Conservation (phyloP, 2,329 filamentous ascomycete genomes). For the Ceratocystis lukuohia region DNA sequence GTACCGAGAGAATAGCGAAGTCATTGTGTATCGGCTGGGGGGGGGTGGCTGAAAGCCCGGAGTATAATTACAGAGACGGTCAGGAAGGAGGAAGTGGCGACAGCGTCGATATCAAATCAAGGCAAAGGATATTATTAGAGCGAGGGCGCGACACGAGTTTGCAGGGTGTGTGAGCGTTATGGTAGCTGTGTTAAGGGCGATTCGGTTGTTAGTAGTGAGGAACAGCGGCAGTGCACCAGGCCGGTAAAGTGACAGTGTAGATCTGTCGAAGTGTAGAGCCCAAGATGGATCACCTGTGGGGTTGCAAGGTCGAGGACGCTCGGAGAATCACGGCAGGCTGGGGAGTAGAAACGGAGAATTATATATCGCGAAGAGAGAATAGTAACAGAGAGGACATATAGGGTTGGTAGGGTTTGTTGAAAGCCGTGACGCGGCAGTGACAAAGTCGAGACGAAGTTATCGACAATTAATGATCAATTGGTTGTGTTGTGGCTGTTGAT, state of each 20-base stretch:
- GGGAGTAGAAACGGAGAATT: background rate
- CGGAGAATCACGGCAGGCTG: background rate
- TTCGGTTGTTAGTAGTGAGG: background rate
- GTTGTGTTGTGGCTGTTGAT: background rate
- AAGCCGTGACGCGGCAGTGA: background rate
- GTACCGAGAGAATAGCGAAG: conserved; percentile 16
- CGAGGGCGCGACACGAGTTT: background rate
- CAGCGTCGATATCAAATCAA: background rate
- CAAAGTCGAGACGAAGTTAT: background rate
- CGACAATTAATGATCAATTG: background rate
- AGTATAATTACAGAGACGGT: background rate
- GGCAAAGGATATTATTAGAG: background rate
- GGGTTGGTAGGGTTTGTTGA: background rate
- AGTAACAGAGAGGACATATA: no score
- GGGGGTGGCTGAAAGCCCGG: background rate
- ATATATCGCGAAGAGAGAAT: no score
- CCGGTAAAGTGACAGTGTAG: background rate
- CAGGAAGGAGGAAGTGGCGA: background rate
- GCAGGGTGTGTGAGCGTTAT: background rate
- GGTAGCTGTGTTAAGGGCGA: no score
- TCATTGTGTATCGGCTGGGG: background rate
- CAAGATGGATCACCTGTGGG: background rate
- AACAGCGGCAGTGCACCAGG: background rate
- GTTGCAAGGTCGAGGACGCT: background rate
- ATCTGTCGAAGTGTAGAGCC: background rate